Base-by-base conservation (phyloP, 169 alveolate genomes). In the Plasmodium inui region DNA sequence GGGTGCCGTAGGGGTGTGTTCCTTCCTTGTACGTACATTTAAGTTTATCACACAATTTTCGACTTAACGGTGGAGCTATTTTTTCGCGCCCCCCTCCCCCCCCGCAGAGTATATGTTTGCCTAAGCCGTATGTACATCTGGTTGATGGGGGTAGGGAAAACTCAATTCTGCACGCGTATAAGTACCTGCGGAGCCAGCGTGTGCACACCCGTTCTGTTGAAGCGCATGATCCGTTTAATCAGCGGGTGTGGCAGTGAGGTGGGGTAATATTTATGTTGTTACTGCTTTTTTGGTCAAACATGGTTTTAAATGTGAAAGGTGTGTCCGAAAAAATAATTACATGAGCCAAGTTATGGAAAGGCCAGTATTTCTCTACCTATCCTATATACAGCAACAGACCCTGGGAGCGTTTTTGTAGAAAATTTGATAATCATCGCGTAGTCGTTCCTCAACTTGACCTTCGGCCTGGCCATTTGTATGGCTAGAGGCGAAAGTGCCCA, bases 1-100 rank as follows among this genome's bases (percentile, higher is more conserved):
- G 44, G 44, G 44, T n/a, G n/a, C n/a, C n/a, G n/a, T n/a, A 37
- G 44, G 44, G 44, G 44, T 0, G 8, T 34, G 44, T 46, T 46
- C 74, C 14, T 61, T 61, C 32, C 74, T 34, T 61, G 74, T 61
- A 61, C 32, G 74, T 61, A 61, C 74, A 61, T 61, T 61, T 61
- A 19, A 61, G 32, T 61, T 61, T 19, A 61, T 22, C 22, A 5
- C 12, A 26, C 37, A 61, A 61, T 61, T n/a, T 26, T 34, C 32
- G 14, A 3, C 32, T 22, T 6, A 61, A 61, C 74, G 1, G 74
- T 61, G 32, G 74, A 61, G 26, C 74, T 61, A 22, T 61, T 61
- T 61, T 61, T 61, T 61, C 14, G 26, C 4, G 12, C n/a, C 9
- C 14, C 32, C 32, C 14, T 61, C 32, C 74, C 74, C 74, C 8